Conservation (phyloP, 2,329 filamentous ascomycete species). For the Beauveria varroae region DNA sequence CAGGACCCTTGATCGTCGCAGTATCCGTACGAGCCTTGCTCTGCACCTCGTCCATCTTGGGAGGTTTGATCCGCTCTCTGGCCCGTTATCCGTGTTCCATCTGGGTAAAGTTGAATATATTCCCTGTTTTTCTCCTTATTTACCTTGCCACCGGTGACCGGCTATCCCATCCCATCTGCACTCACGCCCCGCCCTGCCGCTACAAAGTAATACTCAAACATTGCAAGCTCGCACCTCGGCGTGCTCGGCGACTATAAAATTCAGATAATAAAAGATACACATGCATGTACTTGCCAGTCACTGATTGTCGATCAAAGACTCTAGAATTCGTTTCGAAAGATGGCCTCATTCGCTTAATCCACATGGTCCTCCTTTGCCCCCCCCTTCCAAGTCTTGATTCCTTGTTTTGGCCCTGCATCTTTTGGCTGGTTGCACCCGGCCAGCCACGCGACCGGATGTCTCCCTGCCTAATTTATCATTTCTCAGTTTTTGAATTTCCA, state of each 20-base stretch:
- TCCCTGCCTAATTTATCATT: too few species aligned
- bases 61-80: not conserved
- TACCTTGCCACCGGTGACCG: too few species aligned
- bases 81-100: not conserved
- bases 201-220: too few species aligned
- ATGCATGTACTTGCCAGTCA: not conserved
- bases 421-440: not conserved
- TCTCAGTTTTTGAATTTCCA: not conserved
- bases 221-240: too few species aligned
- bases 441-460: not conserved
- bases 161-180: too few species aligned
- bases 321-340: constrained; percentile 1
- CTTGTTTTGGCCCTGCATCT: not conserved
- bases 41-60: not conserved
- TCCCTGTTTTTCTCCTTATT: not conserved
- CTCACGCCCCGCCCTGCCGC: too few species aligned
- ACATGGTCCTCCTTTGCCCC: not conserved
- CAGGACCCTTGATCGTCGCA: constrained; percentile 2
- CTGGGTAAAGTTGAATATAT: not conserved
- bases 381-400: not conserved
- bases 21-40: not conserved
- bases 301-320: constrained; percentile 5
- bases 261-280: too few species aligned
- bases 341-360: not conserved
- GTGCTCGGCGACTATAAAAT: too few species aligned